phyloP scores from a whole-genome alignment of 257 asterid species.

The Nicotiana obtusifolia region DNA sequence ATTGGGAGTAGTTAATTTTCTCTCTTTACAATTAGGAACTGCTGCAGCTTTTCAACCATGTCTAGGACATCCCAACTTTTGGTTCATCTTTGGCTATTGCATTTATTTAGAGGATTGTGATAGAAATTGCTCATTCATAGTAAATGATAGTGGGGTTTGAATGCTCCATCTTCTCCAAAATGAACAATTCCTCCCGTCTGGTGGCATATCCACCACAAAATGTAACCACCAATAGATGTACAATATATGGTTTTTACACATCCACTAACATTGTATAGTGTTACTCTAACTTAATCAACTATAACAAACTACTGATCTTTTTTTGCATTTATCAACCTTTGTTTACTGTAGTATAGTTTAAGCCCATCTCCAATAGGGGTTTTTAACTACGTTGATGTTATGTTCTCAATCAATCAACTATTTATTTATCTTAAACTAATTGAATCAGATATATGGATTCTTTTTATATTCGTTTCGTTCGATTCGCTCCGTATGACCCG shows the following conservation, averaged over 20 bases:
- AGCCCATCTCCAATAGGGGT: neutral
- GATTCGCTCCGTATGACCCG: too few relatives aligned
- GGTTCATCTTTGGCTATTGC: neutral
- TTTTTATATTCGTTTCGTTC: neutral
- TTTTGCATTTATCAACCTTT: neutral
- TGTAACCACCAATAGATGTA: neutral
- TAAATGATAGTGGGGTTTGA: conserved; percentile 7
- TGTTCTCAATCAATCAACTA: neutral
- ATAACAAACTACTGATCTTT: neutral
- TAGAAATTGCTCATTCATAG: neutral
- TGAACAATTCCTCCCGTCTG: neutral
- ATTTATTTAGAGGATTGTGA: neutral
- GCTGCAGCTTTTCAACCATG: neutral
- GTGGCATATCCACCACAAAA: neutral
- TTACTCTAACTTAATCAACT: neutral
- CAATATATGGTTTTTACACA: neutral
- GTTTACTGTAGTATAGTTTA: neutral
- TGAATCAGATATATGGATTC: too few relatives aligned
- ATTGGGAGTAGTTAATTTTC: neutral
- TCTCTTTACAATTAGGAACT: neutral
- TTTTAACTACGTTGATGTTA: neutral
- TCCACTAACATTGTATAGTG: neutral
- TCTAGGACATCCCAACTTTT: conserved; percentile 1
- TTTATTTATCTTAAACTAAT: neutral
- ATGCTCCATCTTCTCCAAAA: neutral